phyloP scores from a whole-genome alignment of 2,329 filamentous ascomycete species.

The Huntiella bhutanensis region DNA sequence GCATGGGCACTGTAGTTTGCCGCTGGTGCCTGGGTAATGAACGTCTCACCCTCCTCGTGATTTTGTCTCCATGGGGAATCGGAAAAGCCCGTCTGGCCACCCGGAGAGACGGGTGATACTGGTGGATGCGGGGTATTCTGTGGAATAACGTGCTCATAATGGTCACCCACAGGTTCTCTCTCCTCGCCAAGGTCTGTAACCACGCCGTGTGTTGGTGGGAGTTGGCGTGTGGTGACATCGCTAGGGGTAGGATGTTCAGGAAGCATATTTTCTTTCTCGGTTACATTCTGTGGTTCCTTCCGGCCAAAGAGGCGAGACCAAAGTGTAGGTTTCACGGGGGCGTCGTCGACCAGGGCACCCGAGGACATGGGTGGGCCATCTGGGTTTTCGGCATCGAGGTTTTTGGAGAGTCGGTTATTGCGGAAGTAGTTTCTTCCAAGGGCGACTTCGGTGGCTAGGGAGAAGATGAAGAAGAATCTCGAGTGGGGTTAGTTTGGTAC shows the following conservation, averaged over 20 bases:
- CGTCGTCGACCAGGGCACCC: conserved; percentile 13
- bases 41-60: no score
- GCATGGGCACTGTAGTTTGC: no score
- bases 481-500: background rate
- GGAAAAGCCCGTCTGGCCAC: no score
- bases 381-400: conserved; percentile 24
- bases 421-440: conserved; percentile 54
- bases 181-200: background rate
- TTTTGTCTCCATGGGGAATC: no score
- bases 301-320: conserved; percentile 18
- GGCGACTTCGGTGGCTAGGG: conserved; percentile 47
- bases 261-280: conserved; percentile 18
- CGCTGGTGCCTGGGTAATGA: no score
- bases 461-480: conserved; percentile 57
- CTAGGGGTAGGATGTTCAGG: conserved; percentile 23
- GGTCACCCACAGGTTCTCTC: background rate
- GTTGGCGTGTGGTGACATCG: conserved; percentile 18
- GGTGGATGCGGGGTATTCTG: no score
- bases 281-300: conserved; percentile 11
- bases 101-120: no score
- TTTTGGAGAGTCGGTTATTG: conserved; percentile 40
- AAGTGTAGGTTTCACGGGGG: conserved; percentile 17
- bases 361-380: conserved; percentile 2
- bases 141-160: conserved; percentile 3
- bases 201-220: background rate